Base-by-base conservation (phyloP, 1,139 yeast species). In the Saccharomyces hybrid region DNA sequence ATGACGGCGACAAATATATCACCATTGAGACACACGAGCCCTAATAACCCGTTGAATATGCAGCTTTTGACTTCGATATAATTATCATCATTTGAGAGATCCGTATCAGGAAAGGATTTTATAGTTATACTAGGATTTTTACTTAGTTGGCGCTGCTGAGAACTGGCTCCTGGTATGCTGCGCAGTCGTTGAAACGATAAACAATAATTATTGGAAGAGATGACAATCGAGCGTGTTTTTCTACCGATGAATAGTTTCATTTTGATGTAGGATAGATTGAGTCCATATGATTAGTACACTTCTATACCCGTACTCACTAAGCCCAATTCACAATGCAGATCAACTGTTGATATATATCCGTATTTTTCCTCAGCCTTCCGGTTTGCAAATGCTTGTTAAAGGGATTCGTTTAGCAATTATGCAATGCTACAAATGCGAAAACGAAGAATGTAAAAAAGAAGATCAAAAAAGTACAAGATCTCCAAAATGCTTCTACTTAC, bases 1-100 rank as follows among this genome's bases (percentile, higher is more conserved):
- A 86, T 77, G 50, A 85, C 78, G 1, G 84, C 84, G 26, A 84
- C 67, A 62, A 77, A 84, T 6, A 81, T 74, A 51, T 76, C 74
- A 4, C 79, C 79, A 60, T 83, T 82, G 24, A 83, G 69, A 42
- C 77, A 73, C 27, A 84, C 71, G 28, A 86, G 68, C 0, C 95
- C 95, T 42, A 85, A 67, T 46, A 85, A 75, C 2, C 88, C 91
- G 57, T 74, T 69, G 49, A 82, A 73, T 49, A 71, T 50, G n/a
- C 59, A 52, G 16, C 55, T 58, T 42, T 54, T 59, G 5, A 65
- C 48, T 48, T 62, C 65, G 9, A 52, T 51, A 50, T 59, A 65
- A 8, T 57, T 59, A 3, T 49, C 50, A 14, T 53, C 55, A 27
- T 62, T 58, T 6, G 44, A 14, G 2, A 65, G 38, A 16, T 63